These are phyloP conservation scores for Fusarium sp. DNA, from an alignment of 2,329 filamentous ascomycete species.

Conservation along the genomic window DNA sequence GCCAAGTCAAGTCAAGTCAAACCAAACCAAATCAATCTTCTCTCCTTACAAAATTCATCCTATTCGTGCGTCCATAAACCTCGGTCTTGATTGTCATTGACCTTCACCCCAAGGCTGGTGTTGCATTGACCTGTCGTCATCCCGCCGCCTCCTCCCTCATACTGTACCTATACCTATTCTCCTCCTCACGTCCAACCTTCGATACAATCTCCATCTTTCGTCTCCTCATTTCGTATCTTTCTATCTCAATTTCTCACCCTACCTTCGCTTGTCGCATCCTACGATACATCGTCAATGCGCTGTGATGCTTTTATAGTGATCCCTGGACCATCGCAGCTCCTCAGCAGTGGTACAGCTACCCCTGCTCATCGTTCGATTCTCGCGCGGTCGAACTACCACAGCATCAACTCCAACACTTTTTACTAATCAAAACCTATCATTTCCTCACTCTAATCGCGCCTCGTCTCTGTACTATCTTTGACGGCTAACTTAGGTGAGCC, in stretches of 20 bases:
- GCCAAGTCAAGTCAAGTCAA: background rate
- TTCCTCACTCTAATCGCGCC: background rate
- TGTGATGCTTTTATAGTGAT: conserved; percentile 10
- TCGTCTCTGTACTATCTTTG: background rate
- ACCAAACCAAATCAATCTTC: background rate
- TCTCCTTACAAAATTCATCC: conserved; percentile 3
- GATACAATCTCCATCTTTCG: conserved; percentile 3
- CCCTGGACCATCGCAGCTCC: conserved; percentile 8
- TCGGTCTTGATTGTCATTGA: background rate
- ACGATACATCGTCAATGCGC: conserved; percentile 1
- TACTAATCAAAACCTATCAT: conserved; percentile 6
- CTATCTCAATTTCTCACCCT: background rate
- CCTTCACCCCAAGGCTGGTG: conserved; percentile 8
- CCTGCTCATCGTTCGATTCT: conserved; percentile 42
- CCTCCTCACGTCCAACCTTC: background rate
- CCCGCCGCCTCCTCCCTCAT: conserved; percentile 13
- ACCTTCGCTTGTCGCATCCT: background rate
- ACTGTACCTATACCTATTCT: background rate
- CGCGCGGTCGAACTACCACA: conserved; percentile 14
- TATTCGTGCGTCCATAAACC: conserved; percentile 1
- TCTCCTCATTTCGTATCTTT: conserved; percentile 1
- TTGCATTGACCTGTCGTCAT: conserved; percentile 29
- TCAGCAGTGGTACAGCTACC: conserved; percentile 21
- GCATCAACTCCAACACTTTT: conserved; percentile 21
- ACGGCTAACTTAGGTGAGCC: conserved; percentile 2